Conservation (phyloP, 441 rosid genomes). For the Adansonia madagascariensis region DNA sequence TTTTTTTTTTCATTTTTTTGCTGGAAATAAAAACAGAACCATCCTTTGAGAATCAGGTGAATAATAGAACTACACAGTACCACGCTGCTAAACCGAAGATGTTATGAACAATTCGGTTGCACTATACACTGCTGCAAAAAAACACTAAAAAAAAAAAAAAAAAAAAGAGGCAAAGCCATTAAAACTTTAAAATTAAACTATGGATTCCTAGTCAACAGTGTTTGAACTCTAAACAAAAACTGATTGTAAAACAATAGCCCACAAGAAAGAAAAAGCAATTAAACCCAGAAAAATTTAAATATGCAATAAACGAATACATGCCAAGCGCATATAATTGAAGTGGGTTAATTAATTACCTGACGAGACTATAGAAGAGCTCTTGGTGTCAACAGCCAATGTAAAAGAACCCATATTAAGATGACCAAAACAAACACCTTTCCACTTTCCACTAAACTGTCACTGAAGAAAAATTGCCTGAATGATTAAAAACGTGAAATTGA, state of each 20-base stretch:
- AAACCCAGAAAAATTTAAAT: background rate
- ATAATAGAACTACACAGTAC: too few species aligned
- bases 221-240: conserved; percentile 10
- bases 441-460: background rate
- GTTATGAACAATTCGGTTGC: too few species aligned
- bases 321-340: background rate
- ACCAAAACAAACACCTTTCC: conserved; percentile 18
- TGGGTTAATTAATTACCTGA: conserved; percentile 42
- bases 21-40: too few species aligned
- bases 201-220: background rate
- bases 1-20: too few species aligned
- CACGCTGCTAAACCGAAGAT: too few species aligned
- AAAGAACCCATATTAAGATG: conserved; percentile 45
- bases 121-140: too few species aligned
- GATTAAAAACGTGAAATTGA: background rate
- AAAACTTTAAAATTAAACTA: background rate
- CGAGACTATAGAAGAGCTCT: conserved; percentile 36
- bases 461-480: conserved; percentile 17
- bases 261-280: background rate
- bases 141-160: too few species aligned
- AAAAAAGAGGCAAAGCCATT: too few species aligned
- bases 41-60: too few species aligned
- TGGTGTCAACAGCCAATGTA: conserved; percentile 45
- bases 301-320: background rate
- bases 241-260: background rate